Conservation (phyloP, 495 filamentous ascomycete genomes). For the Aspergillus hancockii region DNA sequence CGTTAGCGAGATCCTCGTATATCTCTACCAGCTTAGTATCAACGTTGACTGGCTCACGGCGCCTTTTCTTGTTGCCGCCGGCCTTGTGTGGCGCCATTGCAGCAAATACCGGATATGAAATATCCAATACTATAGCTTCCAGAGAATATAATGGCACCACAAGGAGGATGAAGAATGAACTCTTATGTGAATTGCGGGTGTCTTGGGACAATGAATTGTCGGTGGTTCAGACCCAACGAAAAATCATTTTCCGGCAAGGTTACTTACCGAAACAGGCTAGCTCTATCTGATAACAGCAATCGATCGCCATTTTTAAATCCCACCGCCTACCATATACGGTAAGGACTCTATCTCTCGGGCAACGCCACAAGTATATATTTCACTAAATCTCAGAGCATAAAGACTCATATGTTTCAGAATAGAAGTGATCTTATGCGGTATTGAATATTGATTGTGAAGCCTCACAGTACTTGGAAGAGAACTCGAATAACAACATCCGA, state of each 20-base stretch:
- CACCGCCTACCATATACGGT: neutral
- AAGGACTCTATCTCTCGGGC: neutral
- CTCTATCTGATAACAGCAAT: neutral
- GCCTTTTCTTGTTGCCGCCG: constrained; percentile 44
- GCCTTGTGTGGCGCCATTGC: constrained; percentile 29
- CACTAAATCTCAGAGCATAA: no score
- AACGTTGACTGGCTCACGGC: constrained; percentile 46
- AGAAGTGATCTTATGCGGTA: no score
- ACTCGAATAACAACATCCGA: no score
- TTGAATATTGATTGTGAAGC: no score
- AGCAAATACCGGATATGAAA: neutral
- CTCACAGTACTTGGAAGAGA: no score
- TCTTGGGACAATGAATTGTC: neutral
- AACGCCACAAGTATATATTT: neutral
- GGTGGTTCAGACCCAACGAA: neutral
- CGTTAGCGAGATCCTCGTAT: constrained; percentile 56
- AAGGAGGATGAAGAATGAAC: neutral
- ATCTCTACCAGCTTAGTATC: constrained; percentile 54
- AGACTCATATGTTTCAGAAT: no score
- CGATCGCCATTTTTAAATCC: neutral
- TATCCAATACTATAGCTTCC: neutral
- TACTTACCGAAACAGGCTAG: neutral
- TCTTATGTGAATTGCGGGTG: neutral
- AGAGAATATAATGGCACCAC: neutral
- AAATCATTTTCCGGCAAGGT: neutral